A percentile compares a stretch with the other conserved stretches of the same genome.
Conservation (phyloP, 2,329 filamentous ascomycete genomes). For the Xylariaceae sp. region DNA sequence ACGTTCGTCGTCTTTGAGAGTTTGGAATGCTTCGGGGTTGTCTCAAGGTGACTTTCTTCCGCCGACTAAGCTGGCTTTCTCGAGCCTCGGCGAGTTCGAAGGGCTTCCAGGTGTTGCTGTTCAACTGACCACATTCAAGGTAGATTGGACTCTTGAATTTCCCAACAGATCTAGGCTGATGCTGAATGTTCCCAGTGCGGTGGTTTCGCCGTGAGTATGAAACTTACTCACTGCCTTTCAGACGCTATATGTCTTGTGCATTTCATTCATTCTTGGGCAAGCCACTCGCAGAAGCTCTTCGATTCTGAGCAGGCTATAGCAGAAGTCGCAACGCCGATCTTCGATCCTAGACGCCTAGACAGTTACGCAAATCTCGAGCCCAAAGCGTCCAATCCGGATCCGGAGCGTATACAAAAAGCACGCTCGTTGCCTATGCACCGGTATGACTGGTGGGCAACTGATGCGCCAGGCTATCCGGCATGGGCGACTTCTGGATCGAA, state of each 20-base stretch:
- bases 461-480: slow-evolving; percentile 29
- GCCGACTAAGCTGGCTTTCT: slow-evolving; percentile 32
- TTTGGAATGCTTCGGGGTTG: slow-evolving; percentile 34
- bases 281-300: slow-evolving; percentile 23
- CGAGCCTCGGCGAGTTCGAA: slow-evolving; percentile 24
- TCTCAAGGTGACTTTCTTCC: slow-evolving; percentile 34
- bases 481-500: slow-evolving; percentile 24
- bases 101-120: slow-evolving; percentile 32
- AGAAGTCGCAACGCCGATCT: slow-evolving; percentile 21
- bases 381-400: slow-evolving; percentile 21
- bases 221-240: slow-evolving; percentile 41
- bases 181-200: slow-evolving; percentile 29
- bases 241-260: slow-evolving; percentile 41
- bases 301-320: background rate
- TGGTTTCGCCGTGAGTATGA: slow-evolving; percentile 39
- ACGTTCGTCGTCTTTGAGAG: slow-evolving; percentile 20
- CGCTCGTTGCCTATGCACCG: slow-evolving; percentile 41
- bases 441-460: slow-evolving; percentile 43
- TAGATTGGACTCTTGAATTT: slow-evolving; percentile 16
- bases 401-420: slow-evolving; percentile 27
- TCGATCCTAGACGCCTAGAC: slow-evolving; percentile 40
- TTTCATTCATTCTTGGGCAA: slow-evolving; percentile 42
- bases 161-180: background rate
- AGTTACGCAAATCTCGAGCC: slow-evolving; percentile 27
- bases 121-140: slow-evolving; percentile 32